Evolutionary conservation across 257 asterid species (phyloP).

Genomic region (Striga asiatica): DNA sequence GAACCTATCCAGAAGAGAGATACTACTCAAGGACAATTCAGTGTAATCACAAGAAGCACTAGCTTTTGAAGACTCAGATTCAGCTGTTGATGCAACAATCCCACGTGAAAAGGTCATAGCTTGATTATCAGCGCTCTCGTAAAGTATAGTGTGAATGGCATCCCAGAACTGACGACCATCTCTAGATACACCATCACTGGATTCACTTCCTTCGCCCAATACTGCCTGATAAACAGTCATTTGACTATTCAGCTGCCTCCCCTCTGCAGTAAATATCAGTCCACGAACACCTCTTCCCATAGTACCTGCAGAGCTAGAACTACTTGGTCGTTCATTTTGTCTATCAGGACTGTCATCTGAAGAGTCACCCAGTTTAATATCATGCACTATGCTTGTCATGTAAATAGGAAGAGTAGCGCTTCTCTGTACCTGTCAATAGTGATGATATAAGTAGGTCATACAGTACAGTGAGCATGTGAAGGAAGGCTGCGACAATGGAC

Average conservation of each 20-base stretch:
- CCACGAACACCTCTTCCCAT: constrained; percentile 25
- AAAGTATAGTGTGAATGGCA: constrained; percentile 58
- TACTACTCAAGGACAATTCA: constrained; percentile 25
- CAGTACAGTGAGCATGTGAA: too few relatives aligned
- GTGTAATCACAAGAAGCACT: constrained; percentile 28
- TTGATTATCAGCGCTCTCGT: constrained; percentile 47
- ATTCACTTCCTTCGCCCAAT: constrained; percentile 59
- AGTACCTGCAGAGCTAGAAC: constrained; percentile 46
- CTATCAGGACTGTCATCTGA: constrained; percentile 41
- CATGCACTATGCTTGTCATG: constrained; percentile 62
- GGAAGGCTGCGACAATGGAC: too few relatives aligned
- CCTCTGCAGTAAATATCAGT: constrained; percentile 54
- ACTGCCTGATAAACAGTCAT: constrained; percentile 72
- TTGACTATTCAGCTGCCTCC: constrained; percentile 57
- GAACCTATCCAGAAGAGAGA: constrained; percentile 66
- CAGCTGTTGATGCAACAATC: too few relatives aligned
- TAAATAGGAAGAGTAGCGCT: constrained; percentile 48
- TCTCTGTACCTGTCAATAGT: constrained; percentile 44
- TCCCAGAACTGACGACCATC: constrained; percentile 65
- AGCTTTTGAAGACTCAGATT: constrained; percentile 39
- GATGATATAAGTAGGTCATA: constrained; percentile 4
- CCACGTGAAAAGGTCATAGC: constrained; percentile 36
- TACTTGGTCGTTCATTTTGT: constrained; percentile 38
- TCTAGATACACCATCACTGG: constrained; percentile 46
- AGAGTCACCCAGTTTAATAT: constrained; percentile 57